Base-by-base conservation (phyloP, 2,329 filamentous ascomycete genomes). In the Trichoderma semiorbis region DNA sequence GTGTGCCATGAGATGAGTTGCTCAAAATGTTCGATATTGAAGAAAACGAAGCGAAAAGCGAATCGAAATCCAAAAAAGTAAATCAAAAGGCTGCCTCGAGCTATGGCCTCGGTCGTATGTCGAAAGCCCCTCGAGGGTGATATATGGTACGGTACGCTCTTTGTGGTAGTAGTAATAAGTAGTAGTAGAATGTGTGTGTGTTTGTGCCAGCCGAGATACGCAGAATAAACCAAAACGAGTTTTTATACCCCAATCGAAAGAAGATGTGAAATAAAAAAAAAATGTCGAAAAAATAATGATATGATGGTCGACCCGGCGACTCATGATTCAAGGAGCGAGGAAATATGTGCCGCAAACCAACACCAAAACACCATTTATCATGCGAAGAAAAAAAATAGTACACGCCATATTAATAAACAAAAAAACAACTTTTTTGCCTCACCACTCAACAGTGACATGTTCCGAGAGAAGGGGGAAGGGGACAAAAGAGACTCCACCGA, bases 91-190 rank as follows among this genome's bases (percentile, higher is more conserved):
- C 50, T 73, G 73, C 73, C 75, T 66, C 74, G 69, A 72, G 67
- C 74, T 72, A 64, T 70, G 74, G 75, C 76, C 77, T 77, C 78
- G 79, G 79, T 78, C 76, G 1, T 36, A 77, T 39, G 66, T 75
- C 74, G 74, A 72, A 74, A 34, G 71, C 64, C 73, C 74, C 58
- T 64, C 69, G 74, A 74, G 73, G 74, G 39, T 36, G 32, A 65
- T 71, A 14, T 58, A 67, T 57, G 34, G 60, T 39, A 63, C 64
- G 30, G 39, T 43, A 43, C 39, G 39, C 39, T n/a, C 36, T 21
- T 30, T 67, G 50, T 67, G 18, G 30, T 55, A 53, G 32, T 53
- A 62, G 30, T 14, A 61, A 3, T 8, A 43, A 43, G 10, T 10
- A 18, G 58, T 62, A 39, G 58, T 34, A 28, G 14, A 43, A 7